These are phyloP conservation scores for Discostella stelligera DNA, from an alignment of 352 stramenopile species.

Conservation along the genomic window DNA sequence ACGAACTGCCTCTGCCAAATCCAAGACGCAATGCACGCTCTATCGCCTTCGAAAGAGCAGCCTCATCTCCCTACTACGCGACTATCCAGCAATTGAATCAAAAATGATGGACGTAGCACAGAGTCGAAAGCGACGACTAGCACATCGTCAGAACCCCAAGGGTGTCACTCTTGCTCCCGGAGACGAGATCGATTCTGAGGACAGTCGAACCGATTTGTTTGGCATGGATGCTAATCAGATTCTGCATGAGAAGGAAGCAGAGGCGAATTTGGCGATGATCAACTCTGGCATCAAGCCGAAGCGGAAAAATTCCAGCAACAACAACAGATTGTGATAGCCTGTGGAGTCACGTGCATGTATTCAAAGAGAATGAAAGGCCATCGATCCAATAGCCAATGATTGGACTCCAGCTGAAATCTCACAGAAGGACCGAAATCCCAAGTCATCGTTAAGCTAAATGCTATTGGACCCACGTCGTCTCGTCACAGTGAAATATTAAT, in stretches of 20 bases:
- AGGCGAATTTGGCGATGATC: constrained; percentile 27
- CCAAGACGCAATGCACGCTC: constrained; percentile 62
- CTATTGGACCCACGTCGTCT: background rate
- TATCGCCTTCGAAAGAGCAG: constrained; percentile 49
- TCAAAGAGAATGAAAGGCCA: too few relatives aligned
- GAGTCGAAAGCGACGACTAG: constrained; percentile 40
- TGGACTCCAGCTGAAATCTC: too few relatives aligned
- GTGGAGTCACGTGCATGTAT: background rate
- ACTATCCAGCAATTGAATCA: constrained; percentile 46
- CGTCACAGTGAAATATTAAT: background rate
- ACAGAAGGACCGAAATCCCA: too few relatives aligned
- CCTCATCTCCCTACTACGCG: constrained; percentile 36
- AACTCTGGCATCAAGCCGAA: constrained; percentile 34
- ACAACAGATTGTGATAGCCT: too few relatives aligned
- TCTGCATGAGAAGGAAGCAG: constrained; percentile 45
- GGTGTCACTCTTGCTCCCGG: constrained; percentile 23
- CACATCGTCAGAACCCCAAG: constrained; percentile 45
- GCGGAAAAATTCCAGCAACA: background rate
- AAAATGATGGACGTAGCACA: constrained; percentile 57
- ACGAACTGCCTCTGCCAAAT: constrained; percentile 59
- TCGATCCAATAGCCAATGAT: too few relatives aligned
- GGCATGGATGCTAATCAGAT: constrained; percentile 42
- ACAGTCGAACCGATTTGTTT: constrained; percentile 57
- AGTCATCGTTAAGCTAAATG: background rate
- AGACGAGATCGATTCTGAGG: constrained; percentile 61